Conservation (phyloP, 1,139 yeast genomes). For the Debaryomyces singareniensis region DNA sequence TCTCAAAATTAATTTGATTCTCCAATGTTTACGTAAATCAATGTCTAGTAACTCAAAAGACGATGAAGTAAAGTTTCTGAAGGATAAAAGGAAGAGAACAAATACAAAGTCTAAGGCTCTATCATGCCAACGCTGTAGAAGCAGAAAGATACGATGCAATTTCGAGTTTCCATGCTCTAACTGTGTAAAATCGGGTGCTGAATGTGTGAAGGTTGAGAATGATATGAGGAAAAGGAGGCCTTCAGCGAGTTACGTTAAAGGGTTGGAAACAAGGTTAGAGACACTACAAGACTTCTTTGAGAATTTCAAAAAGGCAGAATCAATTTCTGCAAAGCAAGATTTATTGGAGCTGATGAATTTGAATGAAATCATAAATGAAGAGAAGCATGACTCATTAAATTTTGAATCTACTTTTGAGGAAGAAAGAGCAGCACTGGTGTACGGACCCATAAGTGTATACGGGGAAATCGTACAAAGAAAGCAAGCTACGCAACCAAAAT, state of each 20-base stretch:
- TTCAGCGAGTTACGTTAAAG: conserved; percentile 41
- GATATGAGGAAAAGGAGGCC: conserved; percentile 52
- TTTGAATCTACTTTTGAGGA: conserved; percentile 2
- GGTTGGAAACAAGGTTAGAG: conserved; percentile 24
- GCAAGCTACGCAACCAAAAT: conserved; percentile 10
- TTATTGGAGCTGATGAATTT: conserved; percentile 16
- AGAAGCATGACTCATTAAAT: conserved; percentile 1
- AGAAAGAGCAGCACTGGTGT: conserved; percentile 19
- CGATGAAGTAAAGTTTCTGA: conserved; percentile 3
- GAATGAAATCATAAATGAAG: conserved; percentile 8
- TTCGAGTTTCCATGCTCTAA: conserved; percentile 44
- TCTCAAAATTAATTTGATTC: background rate
- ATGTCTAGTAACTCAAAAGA: conserved; percentile 1
- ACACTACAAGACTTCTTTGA: conserved; percentile 19
- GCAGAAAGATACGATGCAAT: conserved; percentile 51
- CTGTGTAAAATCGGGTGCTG: conserved; percentile 38
- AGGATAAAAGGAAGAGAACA: background rate
- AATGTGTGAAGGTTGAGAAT: conserved; percentile 43
- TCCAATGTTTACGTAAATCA: background rate
- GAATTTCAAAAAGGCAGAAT: conserved; percentile 14
- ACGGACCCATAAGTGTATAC: conserved; percentile 48
- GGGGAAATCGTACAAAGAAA: conserved; percentile 26
- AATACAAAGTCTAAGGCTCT: conserved; percentile 6
- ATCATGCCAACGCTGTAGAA: conserved; percentile 45
- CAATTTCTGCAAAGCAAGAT: conserved; percentile 16